Evolutionary conservation across 176 grass and related monocot genomes (phyloP).

Genomic region (Rhipidocladum racemiflorum): DNA sequence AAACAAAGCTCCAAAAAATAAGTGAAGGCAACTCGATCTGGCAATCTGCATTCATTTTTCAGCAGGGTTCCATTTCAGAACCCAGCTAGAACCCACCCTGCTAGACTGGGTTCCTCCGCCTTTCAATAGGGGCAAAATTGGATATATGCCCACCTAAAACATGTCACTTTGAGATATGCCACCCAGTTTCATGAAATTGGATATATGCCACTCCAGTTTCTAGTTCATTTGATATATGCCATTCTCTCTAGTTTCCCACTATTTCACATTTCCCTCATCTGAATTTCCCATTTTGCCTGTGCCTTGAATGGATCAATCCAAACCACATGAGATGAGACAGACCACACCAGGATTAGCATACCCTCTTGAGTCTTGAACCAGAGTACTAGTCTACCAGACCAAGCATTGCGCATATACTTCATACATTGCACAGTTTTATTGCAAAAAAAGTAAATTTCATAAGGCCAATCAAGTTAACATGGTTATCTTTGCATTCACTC

Average conservation of each 20-base stretch:
- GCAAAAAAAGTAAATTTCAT: too few species aligned
- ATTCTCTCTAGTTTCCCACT: background rate
- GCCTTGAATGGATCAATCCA: background rate
- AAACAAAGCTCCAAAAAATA: background rate
- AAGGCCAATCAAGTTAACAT: too few species aligned
- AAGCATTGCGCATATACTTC: too few species aligned
- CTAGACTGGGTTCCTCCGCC: background rate
- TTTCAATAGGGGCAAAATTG: background rate
- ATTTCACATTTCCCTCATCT: background rate
- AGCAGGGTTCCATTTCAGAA: constrained; percentile 11
- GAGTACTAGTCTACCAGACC: too few species aligned
- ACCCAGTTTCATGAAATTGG: background rate
- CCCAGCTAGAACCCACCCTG: background rate
- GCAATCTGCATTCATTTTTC: constrained; percentile 29
- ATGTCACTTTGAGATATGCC: too few species aligned
- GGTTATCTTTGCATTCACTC: too few species aligned
- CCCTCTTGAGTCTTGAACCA: too few species aligned
- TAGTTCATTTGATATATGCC: background rate
- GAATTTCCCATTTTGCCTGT: background rate
- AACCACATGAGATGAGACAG: background rate
- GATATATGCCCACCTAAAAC: too few species aligned
- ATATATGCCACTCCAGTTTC: background rate
- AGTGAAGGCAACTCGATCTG: constrained; percentile 24
- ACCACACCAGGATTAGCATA: too few species aligned
- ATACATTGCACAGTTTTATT: too few species aligned